phyloP scores from a whole-genome alignment of 306 rosid genomes.

The Lathyrus sativus region DNA sequence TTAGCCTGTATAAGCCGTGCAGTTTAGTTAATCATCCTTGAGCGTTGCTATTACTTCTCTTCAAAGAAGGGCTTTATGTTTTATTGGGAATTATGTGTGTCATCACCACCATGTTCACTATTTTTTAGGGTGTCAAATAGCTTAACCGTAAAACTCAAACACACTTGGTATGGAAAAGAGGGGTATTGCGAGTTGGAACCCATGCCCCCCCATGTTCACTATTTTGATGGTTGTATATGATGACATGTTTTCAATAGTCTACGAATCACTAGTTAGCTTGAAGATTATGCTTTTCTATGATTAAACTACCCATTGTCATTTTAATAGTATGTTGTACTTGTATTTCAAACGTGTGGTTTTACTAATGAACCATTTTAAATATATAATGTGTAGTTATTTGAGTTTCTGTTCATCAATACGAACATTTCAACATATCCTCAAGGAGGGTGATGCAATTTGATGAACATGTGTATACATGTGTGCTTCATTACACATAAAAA shows the following conservation, averaged over 20 bases:
- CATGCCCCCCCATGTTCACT: constrained; percentile 1
- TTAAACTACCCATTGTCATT: constrained; percentile 7
- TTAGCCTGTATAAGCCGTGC: background rate
- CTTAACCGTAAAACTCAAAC: background rate
- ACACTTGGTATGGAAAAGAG: background rate
- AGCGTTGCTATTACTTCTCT: background rate
- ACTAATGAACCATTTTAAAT: background rate
- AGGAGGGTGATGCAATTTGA: constrained; percentile 9
- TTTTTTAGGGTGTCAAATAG: background rate
- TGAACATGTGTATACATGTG: background rate
- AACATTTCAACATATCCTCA: constrained; percentile 4
- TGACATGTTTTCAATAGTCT: constrained; percentile 13
- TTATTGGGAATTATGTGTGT: background rate
- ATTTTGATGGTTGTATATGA: constrained; percentile 19
- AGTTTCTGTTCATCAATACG: constrained; percentile 22
- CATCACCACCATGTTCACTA: background rate
- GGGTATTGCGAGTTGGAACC: background rate
- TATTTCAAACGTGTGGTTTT: constrained; percentile 13
- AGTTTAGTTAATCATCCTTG: constrained; percentile 15
- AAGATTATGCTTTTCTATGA: constrained; percentile 18
- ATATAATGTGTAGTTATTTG: background rate
- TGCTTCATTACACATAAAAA: background rate
- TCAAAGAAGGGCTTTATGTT: constrained; percentile 9
- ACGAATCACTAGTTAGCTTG: constrained; percentile 2
- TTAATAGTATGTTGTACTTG: background rate